Conservation (phyloP, 2,329 filamentous ascomycete genomes). For the Coniochaeta hoffmannii region DNA sequence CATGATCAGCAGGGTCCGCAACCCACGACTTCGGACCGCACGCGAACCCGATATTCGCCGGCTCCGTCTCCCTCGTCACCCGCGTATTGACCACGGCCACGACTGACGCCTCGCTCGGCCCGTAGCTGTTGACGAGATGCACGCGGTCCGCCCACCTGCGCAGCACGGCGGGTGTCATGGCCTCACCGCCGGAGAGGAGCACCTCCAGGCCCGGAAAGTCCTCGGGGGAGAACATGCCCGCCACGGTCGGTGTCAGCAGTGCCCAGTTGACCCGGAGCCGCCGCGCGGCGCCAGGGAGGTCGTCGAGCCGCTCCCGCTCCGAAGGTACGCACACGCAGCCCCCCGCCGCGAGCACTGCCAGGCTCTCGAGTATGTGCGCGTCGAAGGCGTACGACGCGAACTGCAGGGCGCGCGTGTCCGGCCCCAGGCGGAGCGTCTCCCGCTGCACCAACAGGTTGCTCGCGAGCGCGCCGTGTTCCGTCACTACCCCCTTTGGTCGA, state of each 20-base stretch:
- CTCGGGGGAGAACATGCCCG: constrained; percentile 3
- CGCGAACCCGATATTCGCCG: neutral
- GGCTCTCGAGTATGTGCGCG: constrained; percentile 6
- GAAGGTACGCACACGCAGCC: constrained; percentile 9
- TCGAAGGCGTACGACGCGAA: constrained; percentile 9
- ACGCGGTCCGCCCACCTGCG: constrained; percentile 34
- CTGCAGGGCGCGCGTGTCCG: constrained; percentile 5
- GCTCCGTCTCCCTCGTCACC: neutral
- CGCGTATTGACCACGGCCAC: neutral
- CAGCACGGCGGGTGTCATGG: constrained; percentile 41
- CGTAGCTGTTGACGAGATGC: constrained; percentile 39
- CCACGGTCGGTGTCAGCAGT: neutral
- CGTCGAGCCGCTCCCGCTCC: constrained; percentile 6
- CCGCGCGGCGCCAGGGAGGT: neutral
- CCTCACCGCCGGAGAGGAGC: constrained; percentile 33
- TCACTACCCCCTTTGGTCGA: constrained; percentile 26
- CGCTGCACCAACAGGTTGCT: constrained; percentile 4
- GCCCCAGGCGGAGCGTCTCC: neutral
- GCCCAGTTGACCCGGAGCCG: neutral
- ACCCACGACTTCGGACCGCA: constrained; percentile 8
- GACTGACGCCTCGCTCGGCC: constrained; percentile 33
- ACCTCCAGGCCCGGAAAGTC: constrained; percentile 6
- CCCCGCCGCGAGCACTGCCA: constrained; percentile 5
- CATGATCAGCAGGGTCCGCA: constrained; percentile 7
- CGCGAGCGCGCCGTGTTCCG: constrained; percentile 8